phyloP scores from a whole-genome alignment of 495 filamentous ascomycete genomes.

The Aspergillus hancockii region DNA sequence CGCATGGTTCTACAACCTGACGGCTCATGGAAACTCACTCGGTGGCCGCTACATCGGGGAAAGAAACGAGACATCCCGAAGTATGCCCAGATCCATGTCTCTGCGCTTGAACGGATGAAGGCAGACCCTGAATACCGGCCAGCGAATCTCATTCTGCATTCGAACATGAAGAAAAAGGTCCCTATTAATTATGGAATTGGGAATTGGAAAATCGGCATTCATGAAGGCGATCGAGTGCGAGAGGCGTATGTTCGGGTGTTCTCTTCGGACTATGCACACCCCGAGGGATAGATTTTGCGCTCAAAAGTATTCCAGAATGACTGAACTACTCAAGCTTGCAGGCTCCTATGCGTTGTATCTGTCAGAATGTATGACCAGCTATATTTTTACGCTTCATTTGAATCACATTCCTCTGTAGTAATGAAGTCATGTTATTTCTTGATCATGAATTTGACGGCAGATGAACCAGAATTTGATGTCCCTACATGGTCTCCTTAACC shows the following conservation, averaged over 20 bases:
- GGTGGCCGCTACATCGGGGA: constrained; percentile 72
- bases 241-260: neutral
- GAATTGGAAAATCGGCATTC: neutral
- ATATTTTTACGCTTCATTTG: too few relatives aligned
- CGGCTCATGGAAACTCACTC: constrained; percentile 73
- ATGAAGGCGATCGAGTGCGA: neutral
- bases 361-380: too few relatives aligned
- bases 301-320: too few relatives aligned
- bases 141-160: constrained; percentile 61
- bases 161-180: neutral
- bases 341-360: too few relatives aligned
- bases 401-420: too few relatives aligned
- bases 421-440: too few relatives aligned
- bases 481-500: too few relatives aligned
- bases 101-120: constrained; percentile 68
- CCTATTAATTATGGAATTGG: neutral
- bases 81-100: constrained; percentile 65
- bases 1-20: constrained; percentile 71
- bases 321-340: too few relatives aligned
- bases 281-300: too few relatives aligned
- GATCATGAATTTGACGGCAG: too few relatives aligned
- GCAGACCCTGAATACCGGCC: constrained; percentile 63
- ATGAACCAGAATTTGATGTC: too few relatives aligned
- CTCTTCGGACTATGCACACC: too few relatives aligned
- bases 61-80: constrained; percentile 75